phyloP scores from a whole-genome alignment of 371 early-diverging fungal species.

The Mortierella sp. region DNA sequence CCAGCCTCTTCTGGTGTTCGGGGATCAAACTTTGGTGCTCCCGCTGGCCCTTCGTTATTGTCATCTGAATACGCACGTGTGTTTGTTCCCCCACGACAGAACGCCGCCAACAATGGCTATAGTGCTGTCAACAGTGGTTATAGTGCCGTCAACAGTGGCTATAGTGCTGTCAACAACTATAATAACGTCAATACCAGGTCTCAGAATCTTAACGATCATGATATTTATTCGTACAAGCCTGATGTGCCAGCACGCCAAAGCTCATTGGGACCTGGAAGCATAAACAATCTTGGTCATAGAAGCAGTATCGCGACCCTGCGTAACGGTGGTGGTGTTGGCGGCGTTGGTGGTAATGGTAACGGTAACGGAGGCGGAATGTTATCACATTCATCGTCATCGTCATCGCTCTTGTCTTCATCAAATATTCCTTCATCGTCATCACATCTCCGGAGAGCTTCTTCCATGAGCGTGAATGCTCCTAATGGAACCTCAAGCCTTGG shows the following conservation, averaged over 20 bases:
- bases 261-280: not conserved
- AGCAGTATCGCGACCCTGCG: not conserved
- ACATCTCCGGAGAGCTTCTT: conserved; percentile 16
- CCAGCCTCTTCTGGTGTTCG: conserved; percentile 8
- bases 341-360: not conserved
- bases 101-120: not conserved
- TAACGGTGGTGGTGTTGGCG: not conserved
- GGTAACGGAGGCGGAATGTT: not conserved
- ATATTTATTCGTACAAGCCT: not conserved
- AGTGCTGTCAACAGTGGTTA: not conserved
- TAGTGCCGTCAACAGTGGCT: not conserved
- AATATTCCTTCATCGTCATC: conserved; percentile 9
- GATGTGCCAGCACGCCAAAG: not conserved
- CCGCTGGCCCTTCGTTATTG: not conserved
- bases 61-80: conserved; percentile 32
- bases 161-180: not conserved
- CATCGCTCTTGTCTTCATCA: conserved; percentile 2
- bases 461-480: conserved; percentile 6
- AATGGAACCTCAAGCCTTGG: conserved; percentile 14
- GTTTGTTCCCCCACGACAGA: conserved; percentile 22
- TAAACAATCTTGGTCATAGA: not conserved
- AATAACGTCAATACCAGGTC: not conserved
- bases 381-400: not conserved
- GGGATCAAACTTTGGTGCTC: not conserved
- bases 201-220: not conserved